Evolutionary conservation across 768 basidiomycete genomes (phyloP).

Genomic region (Mycena maculata): DNA sequence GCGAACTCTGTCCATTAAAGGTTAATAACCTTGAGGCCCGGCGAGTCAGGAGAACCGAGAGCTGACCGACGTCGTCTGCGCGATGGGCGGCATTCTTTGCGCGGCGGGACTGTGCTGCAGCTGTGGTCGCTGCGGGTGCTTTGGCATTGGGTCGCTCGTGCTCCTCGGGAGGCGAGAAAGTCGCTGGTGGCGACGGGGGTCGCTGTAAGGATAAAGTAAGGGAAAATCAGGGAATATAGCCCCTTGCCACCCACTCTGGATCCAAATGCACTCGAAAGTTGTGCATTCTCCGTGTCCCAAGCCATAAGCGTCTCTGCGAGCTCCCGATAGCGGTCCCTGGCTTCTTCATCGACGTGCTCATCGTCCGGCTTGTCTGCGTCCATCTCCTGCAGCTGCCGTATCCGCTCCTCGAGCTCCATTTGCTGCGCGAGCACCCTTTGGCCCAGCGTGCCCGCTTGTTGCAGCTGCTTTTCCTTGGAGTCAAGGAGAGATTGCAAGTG

Average conservation of each 20-base stretch:
- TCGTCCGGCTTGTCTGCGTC: constrained; percentile 74
- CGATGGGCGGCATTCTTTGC: constrained; percentile 94
- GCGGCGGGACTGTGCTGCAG: constrained; percentile 87
- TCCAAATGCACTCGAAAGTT: constrained; percentile 76
- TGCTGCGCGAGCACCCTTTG: constrained; percentile 95
- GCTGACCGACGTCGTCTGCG: constrained; percentile 84
- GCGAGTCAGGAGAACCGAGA: constrained; percentile 9
- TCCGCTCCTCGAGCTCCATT: constrained; percentile 91
- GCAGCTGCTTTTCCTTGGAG: constrained; percentile 91
- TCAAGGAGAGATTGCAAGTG: constrained; percentile 81
- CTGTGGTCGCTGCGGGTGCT: constrained; percentile 60
- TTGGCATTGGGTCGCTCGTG: constrained; percentile 67
- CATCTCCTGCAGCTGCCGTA: constrained; percentile 81
- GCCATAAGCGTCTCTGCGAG: constrained; percentile 77
- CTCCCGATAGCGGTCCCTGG: constrained; percentile 80
- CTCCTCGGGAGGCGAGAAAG: constrained; percentile 63
- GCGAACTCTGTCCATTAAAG: constrained; percentile 81
- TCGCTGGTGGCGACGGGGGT: constrained; percentile 52
- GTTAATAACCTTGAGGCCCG: constrained; percentile 21
- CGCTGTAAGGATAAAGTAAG: not conserved
- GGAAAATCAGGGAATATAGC: not conserved
- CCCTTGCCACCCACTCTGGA: constrained; percentile 62
- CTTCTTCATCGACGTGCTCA: constrained; percentile 71
- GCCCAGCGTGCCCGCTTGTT: constrained; percentile 91
- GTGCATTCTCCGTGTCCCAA: constrained; percentile 86